Evolutionary conservation across 371 early-diverging fungal species (phyloP).

Genomic region (Mucor mucedo): DNA sequence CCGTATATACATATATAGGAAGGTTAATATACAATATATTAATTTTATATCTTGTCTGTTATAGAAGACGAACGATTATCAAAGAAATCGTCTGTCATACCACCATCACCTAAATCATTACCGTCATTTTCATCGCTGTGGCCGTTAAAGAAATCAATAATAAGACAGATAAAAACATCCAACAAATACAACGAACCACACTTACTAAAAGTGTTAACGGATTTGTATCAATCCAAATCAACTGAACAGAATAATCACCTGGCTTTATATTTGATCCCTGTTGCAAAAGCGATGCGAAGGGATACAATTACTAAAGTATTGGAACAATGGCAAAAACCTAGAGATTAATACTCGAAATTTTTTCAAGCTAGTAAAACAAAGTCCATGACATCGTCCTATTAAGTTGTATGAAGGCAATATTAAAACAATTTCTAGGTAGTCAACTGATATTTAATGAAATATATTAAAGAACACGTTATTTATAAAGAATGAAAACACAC

Average conservation of each 20-base stretch:
- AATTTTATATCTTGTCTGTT: background rate
- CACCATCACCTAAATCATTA: slow-evolving; percentile 1
- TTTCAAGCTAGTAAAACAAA: no score
- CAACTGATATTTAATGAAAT: no score
- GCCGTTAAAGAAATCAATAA: background rate
- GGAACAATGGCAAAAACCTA: background rate
- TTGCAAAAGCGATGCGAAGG: slow-evolving; percentile 21
- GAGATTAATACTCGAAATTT: no score
- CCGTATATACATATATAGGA: background rate
- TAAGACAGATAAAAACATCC: slow-evolving; percentile 2
- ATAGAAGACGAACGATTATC: background rate
- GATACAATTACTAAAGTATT: slow-evolving; percentile 1
- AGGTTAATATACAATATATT: background rate
- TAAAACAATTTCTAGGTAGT: no score
- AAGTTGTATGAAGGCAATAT: no score
- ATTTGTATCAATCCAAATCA: slow-evolving; percentile 6
- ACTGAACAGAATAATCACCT: slow-evolving; percentile 20
- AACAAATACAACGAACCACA: slow-evolving; percentile 12
- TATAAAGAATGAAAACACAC: no score
- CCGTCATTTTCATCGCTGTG: slow-evolving; percentile 4
- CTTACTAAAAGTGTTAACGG: slow-evolving; percentile 3
- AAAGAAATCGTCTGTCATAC: background rate
- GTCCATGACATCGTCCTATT: no score
- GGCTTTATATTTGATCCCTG: slow-evolving; percentile 18
- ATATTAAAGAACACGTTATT: no score